phyloP scores from a whole-genome alignment of 78 protist genomes.

The Dictyostelium discoideum region dicty_2.7 NC_007090.3:2504001-2504500 shows the following conservation, averaged over 20 bases:
- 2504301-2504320: not conserved
- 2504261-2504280: not conserved
- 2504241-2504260: not conserved
- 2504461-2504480: not conserved
- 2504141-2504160: slow-evolving; percentile 16
- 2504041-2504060: not conserved
- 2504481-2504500: not conserved
- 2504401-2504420: slow-evolving; percentile 16
- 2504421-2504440: not conserved
- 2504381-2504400: not conserved
- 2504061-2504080: not conserved
- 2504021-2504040: not conserved
- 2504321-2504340: not conserved
- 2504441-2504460: not conserved
- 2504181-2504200: not conserved
- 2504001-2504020: not conserved
- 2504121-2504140: not conserved
- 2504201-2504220: not conserved
- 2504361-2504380: not conserved
- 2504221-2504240: not conserved
- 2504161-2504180: not conserved
- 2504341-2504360: not conserved
- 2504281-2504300: not conserved
- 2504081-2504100: not conserved
- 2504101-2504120: not conserved